Conservation (phyloP, 768 basidiomycete species). For the Mycena rebaudengoi region DNA sequence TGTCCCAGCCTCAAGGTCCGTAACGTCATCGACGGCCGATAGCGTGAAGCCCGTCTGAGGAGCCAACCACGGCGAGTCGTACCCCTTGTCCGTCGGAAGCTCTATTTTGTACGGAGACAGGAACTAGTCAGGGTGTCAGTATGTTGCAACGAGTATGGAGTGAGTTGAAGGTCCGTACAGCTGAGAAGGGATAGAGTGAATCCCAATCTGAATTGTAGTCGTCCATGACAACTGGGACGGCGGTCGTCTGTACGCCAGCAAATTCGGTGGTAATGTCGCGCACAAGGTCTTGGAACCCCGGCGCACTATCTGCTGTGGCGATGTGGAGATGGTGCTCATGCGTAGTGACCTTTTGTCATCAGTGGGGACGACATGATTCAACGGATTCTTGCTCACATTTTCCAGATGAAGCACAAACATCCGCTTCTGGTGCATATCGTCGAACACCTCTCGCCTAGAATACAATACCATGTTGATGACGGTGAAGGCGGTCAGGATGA, state of each 20-base stretch:
- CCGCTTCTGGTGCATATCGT: conserved; percentile 87
- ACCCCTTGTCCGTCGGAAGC: conserved; percentile 57
- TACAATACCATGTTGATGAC: conserved; percentile 68
- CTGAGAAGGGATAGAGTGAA: conserved; percentile 80
- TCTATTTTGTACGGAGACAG: conserved; percentile 85
- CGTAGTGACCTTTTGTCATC: conserved; percentile 66
- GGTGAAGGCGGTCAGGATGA: conserved; percentile 56
- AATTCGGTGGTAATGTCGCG: conserved; percentile 67
- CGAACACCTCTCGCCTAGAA: conserved; percentile 70
- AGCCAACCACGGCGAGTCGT: conserved; percentile 58
- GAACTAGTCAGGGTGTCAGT: conserved; percentile 59
- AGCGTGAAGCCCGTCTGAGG: conserved; percentile 55
- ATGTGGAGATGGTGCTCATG: conserved; percentile 80
- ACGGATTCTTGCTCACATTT: conserved; percentile 65
- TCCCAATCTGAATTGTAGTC: conserved; percentile 92
- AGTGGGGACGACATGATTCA: background rate
- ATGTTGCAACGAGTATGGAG: background rate
- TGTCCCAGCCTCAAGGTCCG: conserved; percentile 66
- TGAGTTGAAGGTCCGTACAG: conserved; percentile 51
- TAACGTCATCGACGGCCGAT: conserved; percentile 61
- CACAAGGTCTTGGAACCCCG: conserved; percentile 74
- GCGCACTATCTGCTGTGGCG: conserved; percentile 83
- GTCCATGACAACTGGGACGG: conserved; percentile 66
- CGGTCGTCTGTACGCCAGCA: conserved; percentile 49
- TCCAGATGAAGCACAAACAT: conserved; percentile 86